phyloP scores from a whole-genome alignment of 2,329 filamentous ascomycete species.

The Cercospora sesami region DNA sequence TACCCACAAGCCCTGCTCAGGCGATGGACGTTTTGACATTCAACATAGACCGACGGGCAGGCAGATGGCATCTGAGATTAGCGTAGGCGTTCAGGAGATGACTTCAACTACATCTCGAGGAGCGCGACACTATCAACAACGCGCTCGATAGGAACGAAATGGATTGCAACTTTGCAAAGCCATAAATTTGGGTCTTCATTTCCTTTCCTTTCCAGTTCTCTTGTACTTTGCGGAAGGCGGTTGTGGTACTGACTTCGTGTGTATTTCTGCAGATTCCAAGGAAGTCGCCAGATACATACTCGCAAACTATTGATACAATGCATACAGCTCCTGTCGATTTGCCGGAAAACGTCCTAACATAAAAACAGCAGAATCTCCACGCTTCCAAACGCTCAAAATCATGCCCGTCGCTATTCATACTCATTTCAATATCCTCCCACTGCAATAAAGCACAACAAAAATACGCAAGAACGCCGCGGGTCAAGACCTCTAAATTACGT shows the following conservation, averaged over 20 bases:
- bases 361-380: background rate
- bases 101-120: slow-evolving; percentile 32
- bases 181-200: background rate
- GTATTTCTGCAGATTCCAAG: background rate
- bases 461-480: background rate
- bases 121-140: slow-evolving; percentile 24
- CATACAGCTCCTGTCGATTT: background rate
- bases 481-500: background rate
- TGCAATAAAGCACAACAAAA: background rate
- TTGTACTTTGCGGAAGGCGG: background rate
- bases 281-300: background rate
- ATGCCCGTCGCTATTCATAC: background rate
- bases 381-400: background rate
- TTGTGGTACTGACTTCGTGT: background rate
- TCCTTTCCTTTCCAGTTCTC: background rate
- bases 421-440: background rate
- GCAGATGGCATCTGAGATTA: slow-evolving; percentile 29
- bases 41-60: slow-evolving; percentile 33
- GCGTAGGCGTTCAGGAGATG: slow-evolving; percentile 34
- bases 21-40: slow-evolving; percentile 29
- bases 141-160: slow-evolving; percentile 30
- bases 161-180: slow-evolving; percentile 13
- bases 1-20: slow-evolving; percentile 32
- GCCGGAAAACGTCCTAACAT: background rate
- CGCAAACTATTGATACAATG: background rate